Evolutionary conservation across 257 asterid species (phyloP), one percentile per base, ranked within the genome.

Genomic region (Lycium barbarum): DNA sequence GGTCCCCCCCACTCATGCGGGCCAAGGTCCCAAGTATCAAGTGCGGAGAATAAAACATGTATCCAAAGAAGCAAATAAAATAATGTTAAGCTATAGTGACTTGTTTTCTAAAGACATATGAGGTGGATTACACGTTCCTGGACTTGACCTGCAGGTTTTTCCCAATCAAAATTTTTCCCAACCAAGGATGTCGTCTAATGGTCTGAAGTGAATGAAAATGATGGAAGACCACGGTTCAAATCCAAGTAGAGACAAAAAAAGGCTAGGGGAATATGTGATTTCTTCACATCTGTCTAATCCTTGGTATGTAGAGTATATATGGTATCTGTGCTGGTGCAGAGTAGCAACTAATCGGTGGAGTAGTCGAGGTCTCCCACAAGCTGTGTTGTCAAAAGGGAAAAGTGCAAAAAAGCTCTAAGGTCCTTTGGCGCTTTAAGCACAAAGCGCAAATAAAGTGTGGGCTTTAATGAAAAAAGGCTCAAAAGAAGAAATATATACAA

Each of bases 1-100:
- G 40, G 35, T 20, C 35, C 5, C 35, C 5, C 47, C 80, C 10
- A 43, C 57, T 10, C 59, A 73, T 73, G 6, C 80, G 26, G 3
- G 55, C n/a, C 40, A 47, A n/a, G 58, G 17, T 10, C 57, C 58
- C 36, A 45, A 45, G 80, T 73, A 73, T 73, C 81, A 47, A 47
- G 62, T 51, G 61, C 62, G 61, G 81, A 74, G 62, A 74, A 51
- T 74, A 74, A 51, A 47, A 49, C 81, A 74, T 47, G 81, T 74
- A 74, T 49, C 61, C 43, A 49, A 74, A 12, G 61, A 2, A 49
- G 43, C 61, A 74, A 2, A 74, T 47, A 4, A 11, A 45, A 66
- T 58, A 73, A 11, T 70, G 61, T 73, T 5, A 45, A 72, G 38
- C 45, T 13, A n/a, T n/a, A 47, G 61, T 47, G 43, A 47, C 43